Evolutionary conservation across 306 rosid genomes (phyloP), one percentile per base, ranked within the genome.

Genomic region (Cicer bijugum): DNA sequence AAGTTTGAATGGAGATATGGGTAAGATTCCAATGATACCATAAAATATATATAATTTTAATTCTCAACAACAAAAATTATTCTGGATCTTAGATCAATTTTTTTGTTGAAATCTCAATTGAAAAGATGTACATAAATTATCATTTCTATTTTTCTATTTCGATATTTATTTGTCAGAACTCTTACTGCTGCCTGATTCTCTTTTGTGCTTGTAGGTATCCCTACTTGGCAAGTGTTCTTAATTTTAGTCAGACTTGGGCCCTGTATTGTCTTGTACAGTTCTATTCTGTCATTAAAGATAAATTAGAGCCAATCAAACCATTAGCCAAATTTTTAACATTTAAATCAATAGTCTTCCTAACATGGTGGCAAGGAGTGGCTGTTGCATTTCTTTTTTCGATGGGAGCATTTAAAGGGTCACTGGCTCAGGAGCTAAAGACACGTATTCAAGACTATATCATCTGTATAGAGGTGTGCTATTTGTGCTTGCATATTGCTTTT

Each of bases 291-390:
- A 95, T 61, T 12, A 95, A 95, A 71, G 93, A 95, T 79, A 95
- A 88, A 74, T 60, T 95, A 87, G 87, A 88, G 76, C 92, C 97
- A 17, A 95, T 95, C 47, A 91, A 88, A 85, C 99, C 99, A 15
- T 78, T 95, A 84, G 96, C 96, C 0, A 95, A 95, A 80, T 95
- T 95, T 82, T 80, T 91, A 46, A 87, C 90, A 62, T 90, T 95
- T 78, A 95, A 95, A 88, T 91, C 97, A 39, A 95, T 95, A 43
- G 87, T 91, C 63, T 95, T 95, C 86, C 85, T 91, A 81, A 95
- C 99, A 71, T 95, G 99, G 99, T 95, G 99, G 99, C 99, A 95
- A 91, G 97, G 99, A 35, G 28, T 95, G 68, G 99, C 96, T 44
- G 90, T 91, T 70, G 99, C 97, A 52, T 88, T 95, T 85, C 89